These are phyloP conservation scores for Pharus latifolius DNA, from an alignment of 176 grass and related monocot species.

Conservation along the genomic window DNA sequence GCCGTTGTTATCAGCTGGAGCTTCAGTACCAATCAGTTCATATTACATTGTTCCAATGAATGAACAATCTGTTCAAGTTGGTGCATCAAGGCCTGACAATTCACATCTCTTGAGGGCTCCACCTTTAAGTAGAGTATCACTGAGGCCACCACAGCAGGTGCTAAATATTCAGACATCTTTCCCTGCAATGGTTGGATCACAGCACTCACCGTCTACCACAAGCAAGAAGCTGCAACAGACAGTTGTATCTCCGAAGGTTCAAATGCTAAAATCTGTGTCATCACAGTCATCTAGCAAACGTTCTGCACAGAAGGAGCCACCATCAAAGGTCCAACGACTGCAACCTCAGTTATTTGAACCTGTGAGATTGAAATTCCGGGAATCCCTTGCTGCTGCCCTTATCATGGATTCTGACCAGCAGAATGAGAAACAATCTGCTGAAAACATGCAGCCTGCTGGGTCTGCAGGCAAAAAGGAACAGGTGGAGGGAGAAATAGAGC, in stretches of 20 bases:
- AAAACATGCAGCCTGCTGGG: constrained; percentile 31
- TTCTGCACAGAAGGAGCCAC: constrained; percentile 38
- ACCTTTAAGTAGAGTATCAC: constrained; percentile 27
- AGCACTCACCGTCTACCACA: constrained; percentile 15
- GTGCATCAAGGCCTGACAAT: constrained; percentile 23
- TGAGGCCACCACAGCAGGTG: constrained; percentile 31
- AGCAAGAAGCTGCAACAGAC: constrained; percentile 29
- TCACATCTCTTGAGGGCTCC: constrained; percentile 10
- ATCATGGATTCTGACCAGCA: constrained; percentile 40
- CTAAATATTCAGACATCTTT: constrained; percentile 52
- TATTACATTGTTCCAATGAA: constrained; percentile 56
- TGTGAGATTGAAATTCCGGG: constrained; percentile 80
- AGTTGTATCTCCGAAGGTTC: constrained; percentile 40
- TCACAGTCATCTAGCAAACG: constrained; percentile 45
- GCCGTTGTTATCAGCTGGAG: constrained; percentile 25
- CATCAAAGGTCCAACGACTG: constrained; percentile 42
- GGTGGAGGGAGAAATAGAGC: background rate
- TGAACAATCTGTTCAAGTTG: constrained; percentile 40
- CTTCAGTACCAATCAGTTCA: constrained; percentile 41
- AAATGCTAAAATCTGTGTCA: constrained; percentile 35
- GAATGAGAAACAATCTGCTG: constrained; percentile 20
- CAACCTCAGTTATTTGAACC: constrained; percentile 56
- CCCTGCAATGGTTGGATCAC: constrained; percentile 24
- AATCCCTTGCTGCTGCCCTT: constrained; percentile 63
- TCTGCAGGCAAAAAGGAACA: constrained; percentile 1